A percentile compares a stretch with the other conserved stretches of the same genome.
Evolutionary conservation across 2,329 filamentous ascomycete genomes (phyloP).

Genomic region (Huntiella bhutanensis): DNA sequence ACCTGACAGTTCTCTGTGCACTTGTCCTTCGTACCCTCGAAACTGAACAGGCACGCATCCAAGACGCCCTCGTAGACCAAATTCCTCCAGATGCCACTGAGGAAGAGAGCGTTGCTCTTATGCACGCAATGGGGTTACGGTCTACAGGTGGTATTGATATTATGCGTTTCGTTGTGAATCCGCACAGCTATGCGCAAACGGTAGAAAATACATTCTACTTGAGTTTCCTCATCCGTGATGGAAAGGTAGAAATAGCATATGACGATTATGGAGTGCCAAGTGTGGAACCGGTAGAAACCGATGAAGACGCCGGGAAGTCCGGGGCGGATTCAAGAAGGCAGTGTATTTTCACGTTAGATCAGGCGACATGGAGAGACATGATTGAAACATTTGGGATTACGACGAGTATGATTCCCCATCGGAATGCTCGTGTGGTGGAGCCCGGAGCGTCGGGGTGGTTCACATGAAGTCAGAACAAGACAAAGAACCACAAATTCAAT

Average conservation of each 20-base stretch:
- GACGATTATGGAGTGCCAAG: constrained; percentile 55
- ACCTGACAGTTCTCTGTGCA: constrained; percentile 60
- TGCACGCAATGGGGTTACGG: constrained; percentile 47
- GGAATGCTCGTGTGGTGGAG: constrained; percentile 38
- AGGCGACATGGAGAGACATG: constrained; percentile 61
- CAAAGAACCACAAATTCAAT: no score
- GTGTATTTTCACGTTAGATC: constrained; percentile 75
- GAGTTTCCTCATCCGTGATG: constrained; percentile 83
- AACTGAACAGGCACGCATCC: constrained; percentile 26
- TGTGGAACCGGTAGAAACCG: background rate
- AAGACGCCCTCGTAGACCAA: constrained; percentile 25
- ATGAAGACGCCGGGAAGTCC: constrained; percentile 24
- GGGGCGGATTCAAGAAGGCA: constrained; percentile 47
- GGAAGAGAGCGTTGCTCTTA: constrained; percentile 29
- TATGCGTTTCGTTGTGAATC: constrained; percentile 80
- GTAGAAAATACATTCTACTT: constrained; percentile 96
- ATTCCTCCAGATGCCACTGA: constrained; percentile 26
- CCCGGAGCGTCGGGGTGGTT: constrained; percentile 48
- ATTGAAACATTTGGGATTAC: constrained; percentile 57
- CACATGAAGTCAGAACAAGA: no score
- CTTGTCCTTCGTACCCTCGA: constrained; percentile 48
- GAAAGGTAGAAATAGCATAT: constrained; percentile 51
- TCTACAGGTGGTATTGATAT: constrained; percentile 55
- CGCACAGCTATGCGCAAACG: constrained; percentile 76
- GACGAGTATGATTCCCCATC: constrained; percentile 71